A percentile compares a stretch with the other conserved stretches of the same genome.
phyloP scores from a whole-genome alignment of 2,329 filamentous ascomycete species.

The Graphilbum fragrans region DNA sequence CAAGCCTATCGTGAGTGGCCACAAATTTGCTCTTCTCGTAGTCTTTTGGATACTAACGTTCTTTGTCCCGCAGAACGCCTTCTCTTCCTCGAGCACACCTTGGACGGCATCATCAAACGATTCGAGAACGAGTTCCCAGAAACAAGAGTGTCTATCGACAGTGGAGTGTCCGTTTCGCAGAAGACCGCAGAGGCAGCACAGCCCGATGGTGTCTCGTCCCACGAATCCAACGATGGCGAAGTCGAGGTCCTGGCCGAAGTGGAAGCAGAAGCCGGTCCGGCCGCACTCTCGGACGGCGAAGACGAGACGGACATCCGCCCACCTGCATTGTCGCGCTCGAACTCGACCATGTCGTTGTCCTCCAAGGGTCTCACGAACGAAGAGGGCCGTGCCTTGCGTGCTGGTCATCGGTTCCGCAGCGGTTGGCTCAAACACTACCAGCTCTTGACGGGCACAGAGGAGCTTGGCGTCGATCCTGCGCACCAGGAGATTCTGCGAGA shows the following conservation, averaged over 20 bases:
- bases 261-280: slow-evolving; percentile 17
- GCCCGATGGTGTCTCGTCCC: slow-evolving; percentile 10
- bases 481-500: slow-evolving; percentile 43
- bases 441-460: slow-evolving; percentile 33
- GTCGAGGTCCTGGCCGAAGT: background rate
- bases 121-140: slow-evolving; percentile 97
- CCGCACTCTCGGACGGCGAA: slow-evolving; percentile 31
- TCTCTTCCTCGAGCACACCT: slow-evolving; percentile 75
- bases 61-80: slow-evolving; percentile 48
- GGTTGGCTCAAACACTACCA: slow-evolving; percentile 41
- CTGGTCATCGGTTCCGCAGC: slow-evolving; percentile 43
- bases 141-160: slow-evolving; percentile 41
- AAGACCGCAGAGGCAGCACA: slow-evolving; percentile 5
- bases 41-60: slow-evolving; percentile 13
- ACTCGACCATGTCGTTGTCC: slow-evolving; percentile 35
- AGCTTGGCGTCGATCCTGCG: slow-evolving; percentile 36
- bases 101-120: slow-evolving; percentile 83
- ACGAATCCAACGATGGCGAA: slow-evolving; percentile 1
- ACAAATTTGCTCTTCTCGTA: background rate
- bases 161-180: slow-evolving; percentile 15
- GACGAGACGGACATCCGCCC: slow-evolving; percentile 33
- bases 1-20: slow-evolving; percentile 64
- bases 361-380: slow-evolving; percentile 43
- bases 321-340: slow-evolving; percentile 34
- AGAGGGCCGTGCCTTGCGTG: slow-evolving; percentile 42